Base-by-base conservation (phyloP, 345 rosid species). In the Sisymbrium altissimum region DNA sequence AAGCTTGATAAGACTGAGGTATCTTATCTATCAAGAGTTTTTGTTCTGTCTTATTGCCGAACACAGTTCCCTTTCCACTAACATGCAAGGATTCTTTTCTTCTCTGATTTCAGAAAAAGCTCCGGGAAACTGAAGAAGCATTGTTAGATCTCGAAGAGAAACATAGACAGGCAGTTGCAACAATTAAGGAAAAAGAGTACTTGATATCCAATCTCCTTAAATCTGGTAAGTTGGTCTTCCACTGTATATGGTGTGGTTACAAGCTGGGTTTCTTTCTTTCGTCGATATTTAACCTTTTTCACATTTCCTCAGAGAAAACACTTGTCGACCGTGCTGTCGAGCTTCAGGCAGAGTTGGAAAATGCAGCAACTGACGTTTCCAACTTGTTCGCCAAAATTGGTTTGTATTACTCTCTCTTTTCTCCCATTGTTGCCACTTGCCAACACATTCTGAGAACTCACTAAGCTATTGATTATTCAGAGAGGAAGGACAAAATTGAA, bases 1-100 rank as follows among this genome's bases (percentile, higher is more conserved):
- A 92, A 86, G 73, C 97, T 96, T 70, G 89, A 86, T 64, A 89
- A 78, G 74, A 87, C 94, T 33, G 91, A 96, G 97, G 98, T 93
- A 85, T 5, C 4, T 23, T 93, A 85, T 5, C 4, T 23, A 44
- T 19, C 23, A 52, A 25, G 40, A 56, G 3, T 41, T 25, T 52
- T 39, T 64, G 35, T 78, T 36, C 64, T 43, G 9, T 7, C 66
- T 64, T 25, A 50, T 44, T 68, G 55, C 3, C 3, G 3, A 21
- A 11, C 63, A 43, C n/a, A 61, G 48, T 76, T 19, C 67, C 14
- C 10, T 70, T 25, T 55, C 8, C 5, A 45, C 55, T 25, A 71
- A 63, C 46, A 25, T 75, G 65, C 43, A 33, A 50, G 29, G 32
- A 6, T 23, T 73, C 12, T 33, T 79, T 44, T 64, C 74, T 32